Percentiles rank a stretch among this genome's conserved stretches.
These are phyloP conservation scores for Gynandropsis gynandra DNA, from an alignment of 345 rosid genomes.

Conservation along the genomic window DNA sequence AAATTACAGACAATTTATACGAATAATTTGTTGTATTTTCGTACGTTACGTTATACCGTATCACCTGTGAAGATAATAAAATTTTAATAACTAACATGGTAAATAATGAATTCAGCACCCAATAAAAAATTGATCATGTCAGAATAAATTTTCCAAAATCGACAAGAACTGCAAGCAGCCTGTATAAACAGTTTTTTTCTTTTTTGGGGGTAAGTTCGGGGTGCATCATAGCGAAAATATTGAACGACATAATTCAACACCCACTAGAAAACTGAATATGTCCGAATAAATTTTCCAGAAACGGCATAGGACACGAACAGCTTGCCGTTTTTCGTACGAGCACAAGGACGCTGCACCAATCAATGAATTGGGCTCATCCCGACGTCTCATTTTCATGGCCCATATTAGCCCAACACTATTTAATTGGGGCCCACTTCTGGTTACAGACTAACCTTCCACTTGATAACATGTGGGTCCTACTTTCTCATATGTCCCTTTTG, in stretches of 20 bases:
- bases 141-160: constrained; percentile 16
- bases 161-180: constrained; percentile 23
- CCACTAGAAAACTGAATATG: constrained; percentile 16
- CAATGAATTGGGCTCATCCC: constrained; percentile 22
- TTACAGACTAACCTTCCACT: constrained; percentile 7
- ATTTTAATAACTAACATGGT: background rate
- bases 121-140: constrained; percentile 19
- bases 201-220: too few species aligned
- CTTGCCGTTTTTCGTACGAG: constrained; percentile 24
- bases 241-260: background rate
- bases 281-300: constrained; percentile 17
- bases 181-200: constrained; percentile 29
- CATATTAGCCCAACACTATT: constrained; percentile 27
- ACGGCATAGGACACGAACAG: constrained; percentile 28
- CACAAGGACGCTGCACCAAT: constrained; percentile 12
- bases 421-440: too few species aligned
- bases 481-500: constrained; percentile 2
- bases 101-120: background rate
- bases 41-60: too few species aligned
- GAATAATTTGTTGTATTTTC: too few species aligned
- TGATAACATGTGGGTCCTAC: constrained; percentile 18
- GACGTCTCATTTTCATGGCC: constrained; percentile 21
- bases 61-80: too few species aligned
- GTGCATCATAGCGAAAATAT: too few species aligned
- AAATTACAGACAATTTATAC: too few species aligned